Evolutionary conservation across 208 protist genomes (phyloP).

Genomic region (Leishmania aethiopica): DNA sequence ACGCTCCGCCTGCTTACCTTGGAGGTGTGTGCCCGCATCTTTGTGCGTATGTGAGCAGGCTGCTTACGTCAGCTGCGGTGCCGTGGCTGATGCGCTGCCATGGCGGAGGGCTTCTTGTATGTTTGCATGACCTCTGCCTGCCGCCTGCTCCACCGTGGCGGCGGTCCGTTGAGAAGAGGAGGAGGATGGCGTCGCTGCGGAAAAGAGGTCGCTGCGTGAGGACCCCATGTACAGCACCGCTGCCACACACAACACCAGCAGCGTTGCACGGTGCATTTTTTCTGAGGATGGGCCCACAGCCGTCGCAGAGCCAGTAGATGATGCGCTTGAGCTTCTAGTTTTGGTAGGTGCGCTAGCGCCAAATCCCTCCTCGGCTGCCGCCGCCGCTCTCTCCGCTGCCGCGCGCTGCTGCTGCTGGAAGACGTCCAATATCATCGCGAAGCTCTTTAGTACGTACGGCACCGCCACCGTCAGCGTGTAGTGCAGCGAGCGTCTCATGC

Average conservation of each 20-base stretch:
- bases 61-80: background rate
- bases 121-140: background rate
- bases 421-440: slow-evolving; percentile 10
- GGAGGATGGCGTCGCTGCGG: background rate
- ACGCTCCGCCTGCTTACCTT: background rate
- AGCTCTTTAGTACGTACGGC: slow-evolving; percentile 14
- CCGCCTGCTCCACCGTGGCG: background rate
- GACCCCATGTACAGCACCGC: slow-evolving; percentile 21
- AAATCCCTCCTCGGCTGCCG: background rate
- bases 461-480: slow-evolving; percentile 21
- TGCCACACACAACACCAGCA: slow-evolving; percentile 16
- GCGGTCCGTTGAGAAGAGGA: background rate
- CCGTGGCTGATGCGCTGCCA: slow-evolving; percentile 15
- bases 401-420: slow-evolving; percentile 17
- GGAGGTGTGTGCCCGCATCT: background rate
- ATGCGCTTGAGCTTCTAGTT: background rate
- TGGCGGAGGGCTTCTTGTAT: slow-evolving; percentile 18
- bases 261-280: slow-evolving; percentile 2
- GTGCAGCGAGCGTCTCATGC: slow-evolving; percentile 17
- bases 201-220: background rate
- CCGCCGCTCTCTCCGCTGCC: background rate
- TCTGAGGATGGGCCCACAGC: slow-evolving; percentile 1
- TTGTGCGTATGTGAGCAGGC: background rate
- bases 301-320: background rate
- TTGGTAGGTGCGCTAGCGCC: background rate